Conservation (phyloP, 495 filamentous ascomycete species). For the Penicillium flavigenum region DNA sequence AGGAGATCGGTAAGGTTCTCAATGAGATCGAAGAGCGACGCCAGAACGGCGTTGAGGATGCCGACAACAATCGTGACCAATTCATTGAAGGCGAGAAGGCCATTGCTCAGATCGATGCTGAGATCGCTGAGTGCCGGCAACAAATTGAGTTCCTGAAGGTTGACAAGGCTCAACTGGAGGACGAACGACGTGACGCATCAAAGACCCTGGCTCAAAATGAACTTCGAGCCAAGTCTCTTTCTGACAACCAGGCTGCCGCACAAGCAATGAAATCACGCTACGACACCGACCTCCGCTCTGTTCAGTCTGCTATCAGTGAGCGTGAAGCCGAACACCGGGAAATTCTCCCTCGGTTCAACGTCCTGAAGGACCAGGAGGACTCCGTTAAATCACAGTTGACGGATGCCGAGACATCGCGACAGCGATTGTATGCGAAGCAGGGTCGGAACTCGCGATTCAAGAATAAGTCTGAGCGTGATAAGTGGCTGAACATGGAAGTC, state of each 20-base stretch:
- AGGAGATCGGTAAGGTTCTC: slow-evolving; percentile 69
- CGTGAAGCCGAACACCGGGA: slow-evolving; percentile 74
- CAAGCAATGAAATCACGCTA: slow-evolving; percentile 68
- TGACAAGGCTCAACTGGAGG: slow-evolving; percentile 85
- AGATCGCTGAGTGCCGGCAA: slow-evolving; percentile 75
- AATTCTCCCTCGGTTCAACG: slow-evolving; percentile 70
- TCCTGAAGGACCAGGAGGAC: slow-evolving; percentile 70
- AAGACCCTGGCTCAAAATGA: slow-evolving; percentile 79
- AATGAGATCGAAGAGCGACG: slow-evolving; percentile 81
- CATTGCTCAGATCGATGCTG: slow-evolving; percentile 70
- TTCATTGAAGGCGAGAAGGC: slow-evolving; percentile 81
- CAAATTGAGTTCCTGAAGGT: slow-evolving; percentile 81
- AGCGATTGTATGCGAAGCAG: slow-evolving; percentile 90
- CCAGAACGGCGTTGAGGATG: slow-evolving; percentile 75
- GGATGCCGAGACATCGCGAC: slow-evolving; percentile 69
- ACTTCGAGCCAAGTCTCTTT: slow-evolving; percentile 75
- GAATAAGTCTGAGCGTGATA: slow-evolving; percentile 84
- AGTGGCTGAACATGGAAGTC: slow-evolving; percentile 76
- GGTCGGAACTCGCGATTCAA: slow-evolving; percentile 85
- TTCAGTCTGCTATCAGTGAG: slow-evolving; percentile 69
- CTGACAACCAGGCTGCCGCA: slow-evolving; percentile 75
- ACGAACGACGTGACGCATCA: slow-evolving; percentile 79
- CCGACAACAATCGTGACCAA: slow-evolving; percentile 73
- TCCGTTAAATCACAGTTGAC: slow-evolving; percentile 67
- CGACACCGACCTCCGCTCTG: slow-evolving; percentile 68